Evolutionary conservation across 2,329 filamentous ascomycete genomes (phyloP).

Genomic region (Rachicladosporium sp.): DNA sequence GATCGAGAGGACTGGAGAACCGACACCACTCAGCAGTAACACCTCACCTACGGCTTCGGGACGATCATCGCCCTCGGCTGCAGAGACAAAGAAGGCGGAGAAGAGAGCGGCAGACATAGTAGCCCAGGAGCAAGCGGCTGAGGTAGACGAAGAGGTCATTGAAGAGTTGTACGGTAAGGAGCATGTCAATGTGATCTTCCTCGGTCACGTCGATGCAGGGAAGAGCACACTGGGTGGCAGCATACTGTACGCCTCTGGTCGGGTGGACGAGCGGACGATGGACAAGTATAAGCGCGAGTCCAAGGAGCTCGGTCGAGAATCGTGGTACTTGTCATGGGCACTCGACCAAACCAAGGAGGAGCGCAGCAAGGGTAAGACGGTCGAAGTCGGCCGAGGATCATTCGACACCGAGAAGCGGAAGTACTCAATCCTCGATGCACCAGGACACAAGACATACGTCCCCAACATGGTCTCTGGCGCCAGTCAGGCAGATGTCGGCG

Average conservation of each 20-base stretch:
- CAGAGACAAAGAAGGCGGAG: conserved; percentile 43
- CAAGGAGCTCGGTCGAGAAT: conserved; percentile 90
- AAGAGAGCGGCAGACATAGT: conserved; percentile 68
- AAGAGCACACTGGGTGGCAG: conserved; percentile 93
- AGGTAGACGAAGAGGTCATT: conserved; percentile 73
- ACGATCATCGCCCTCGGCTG: conserved; percentile 54
- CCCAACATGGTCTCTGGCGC: conserved; percentile 82
- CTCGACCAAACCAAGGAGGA: conserved; percentile 96
- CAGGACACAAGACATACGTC: conserved; percentile 95
- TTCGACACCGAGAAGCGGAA: conserved; percentile 94
- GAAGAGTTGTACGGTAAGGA: conserved; percentile 96
- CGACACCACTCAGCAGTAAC: conserved; percentile 49
- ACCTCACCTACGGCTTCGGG: conserved; percentile 75
- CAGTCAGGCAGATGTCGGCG: conserved; percentile 80
- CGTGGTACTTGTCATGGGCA: conserved; percentile 98
- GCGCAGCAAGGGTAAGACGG: conserved; percentile 90
- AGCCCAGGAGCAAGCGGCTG: conserved; percentile 63
- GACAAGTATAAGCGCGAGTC: conserved; percentile 97
- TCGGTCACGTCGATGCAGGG: conserved; percentile 95
- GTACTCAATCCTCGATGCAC: conserved; percentile 94
- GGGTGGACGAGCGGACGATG: conserved; percentile 98
- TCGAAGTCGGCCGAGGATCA: conserved; percentile 89
- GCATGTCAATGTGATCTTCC: conserved; percentile 89
- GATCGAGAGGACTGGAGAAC: conserved; percentile 78
- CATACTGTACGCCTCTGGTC: conserved; percentile 85